Base-by-base conservation (phyloP, 1,139 yeast genomes). In the Taphrina pruni region DNA sequence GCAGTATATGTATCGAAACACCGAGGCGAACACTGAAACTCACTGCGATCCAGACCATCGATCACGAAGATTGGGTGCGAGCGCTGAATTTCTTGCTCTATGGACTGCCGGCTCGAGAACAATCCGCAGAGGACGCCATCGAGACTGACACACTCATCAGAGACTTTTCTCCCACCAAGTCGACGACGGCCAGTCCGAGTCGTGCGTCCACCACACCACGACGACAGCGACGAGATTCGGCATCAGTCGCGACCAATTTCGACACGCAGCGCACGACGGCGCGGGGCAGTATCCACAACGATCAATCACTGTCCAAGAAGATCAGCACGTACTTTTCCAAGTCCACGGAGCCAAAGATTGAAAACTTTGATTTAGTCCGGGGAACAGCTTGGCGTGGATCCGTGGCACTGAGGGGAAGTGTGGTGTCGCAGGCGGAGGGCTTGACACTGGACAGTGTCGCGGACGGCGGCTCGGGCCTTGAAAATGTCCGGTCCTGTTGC, bases 31-130 rank as follows among this genome's bases (percentile, higher is more conserved):
- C 86, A 9, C 80, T 94, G 74, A 90, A 88, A 78, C 81, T 94
- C 68, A 93, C 99, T 0, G 92, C 97, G 78, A 88, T 96, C 8
- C 89, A 91, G 1, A 85, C 96, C 76, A 88, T 88, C 74, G 86
- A 97, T 65, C 98, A 94, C 77, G 91, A 90, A 75, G 87, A 92
- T 66, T 94, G 99, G 99, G 88, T 84, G 78, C 89, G 90, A 75
- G 90, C 97, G 0, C 81, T 94, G 73, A 85, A 90, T 72, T 92
- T 89, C 76, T 80, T 93, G 80, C 81, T 91, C 57, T 87, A 87
- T 76, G 83, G 93, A 75, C 87, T 86, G 70, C 74, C 56, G 71
- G 70, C 35, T 64, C 72, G 45, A 76, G 74, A 60, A 73, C 75
- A 21, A 73, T 72, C 11, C 17, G 32, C 17, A n/a, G 60, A 70